These are phyloP conservation scores for Russula sp. DNA, from an alignment of 768 basidiomycete species.

Conservation along the genomic window DNA sequence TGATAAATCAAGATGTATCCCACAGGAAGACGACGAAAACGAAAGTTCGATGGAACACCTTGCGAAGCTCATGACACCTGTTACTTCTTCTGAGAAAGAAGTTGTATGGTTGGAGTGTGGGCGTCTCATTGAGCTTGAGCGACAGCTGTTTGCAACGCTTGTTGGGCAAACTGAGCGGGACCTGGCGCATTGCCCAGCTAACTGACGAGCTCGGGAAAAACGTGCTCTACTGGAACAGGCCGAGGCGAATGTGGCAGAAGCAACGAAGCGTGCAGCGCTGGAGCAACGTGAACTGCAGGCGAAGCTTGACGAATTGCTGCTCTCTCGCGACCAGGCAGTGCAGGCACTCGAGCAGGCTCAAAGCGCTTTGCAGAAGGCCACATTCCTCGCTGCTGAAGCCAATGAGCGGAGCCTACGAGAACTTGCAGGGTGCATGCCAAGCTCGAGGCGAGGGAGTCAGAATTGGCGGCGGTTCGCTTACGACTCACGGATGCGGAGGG, in stretches of 20 bases:
- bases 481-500: too few relatives aligned
- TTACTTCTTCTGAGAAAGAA: constrained; percentile 63
- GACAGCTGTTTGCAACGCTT: constrained; percentile 56
- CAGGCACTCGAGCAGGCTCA: constrained; percentile 73
- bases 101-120: constrained; percentile 70
- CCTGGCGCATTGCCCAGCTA: constrained; percentile 64
- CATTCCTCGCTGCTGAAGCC: constrained; percentile 40
- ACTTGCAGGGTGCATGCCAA: too few relatives aligned
- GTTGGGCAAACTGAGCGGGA: constrained; percentile 51
- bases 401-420: too few relatives aligned
- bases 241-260: too few relatives aligned
- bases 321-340: constrained; percentile 75
- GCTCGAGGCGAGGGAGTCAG: too few relatives aligned
- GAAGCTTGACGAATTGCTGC: constrained; percentile 60
- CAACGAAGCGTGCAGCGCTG: too few relatives aligned
- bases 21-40: constrained; percentile 54
- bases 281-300: too few relatives aligned
- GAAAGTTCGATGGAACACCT: constrained; percentile 65
- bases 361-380: too few relatives aligned
- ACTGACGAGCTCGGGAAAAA: constrained; percentile 66
- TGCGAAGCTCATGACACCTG: constrained; percentile 57
- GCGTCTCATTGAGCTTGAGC: constrained; percentile 35
- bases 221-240: constrained; percentile 73
- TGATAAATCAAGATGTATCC: constrained; percentile 34
- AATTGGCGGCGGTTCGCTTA: too few relatives aligned